Evolutionary conservation across 23 red algal genomes (phyloP), one percentile per base, ranked within the genome.

Genomic region (Pyropia yezoensis): DNA sequence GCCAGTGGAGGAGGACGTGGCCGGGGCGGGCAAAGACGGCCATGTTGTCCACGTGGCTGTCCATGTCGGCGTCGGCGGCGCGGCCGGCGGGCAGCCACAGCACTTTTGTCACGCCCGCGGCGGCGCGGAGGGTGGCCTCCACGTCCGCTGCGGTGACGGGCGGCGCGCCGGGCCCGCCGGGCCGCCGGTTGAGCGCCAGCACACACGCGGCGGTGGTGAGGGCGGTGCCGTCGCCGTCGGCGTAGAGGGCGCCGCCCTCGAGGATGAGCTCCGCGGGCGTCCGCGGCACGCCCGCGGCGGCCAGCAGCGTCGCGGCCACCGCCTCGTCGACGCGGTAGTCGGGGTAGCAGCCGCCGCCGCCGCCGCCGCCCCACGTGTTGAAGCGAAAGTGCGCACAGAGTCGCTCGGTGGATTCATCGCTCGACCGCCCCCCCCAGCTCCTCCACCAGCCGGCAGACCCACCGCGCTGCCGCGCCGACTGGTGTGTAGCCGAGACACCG

Each of bases 181-280:
- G 26, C 22, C 59, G 45, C 12, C 69, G 33, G 59, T 74, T 74
- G 53, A 54, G 56, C 47, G 47, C 52, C 0, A 74, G 59, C 69
- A 74, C 18, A 16, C 69, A 74, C 54, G 55, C 22, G 13, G 23
- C 53, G 14, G 69, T 59, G 15, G 69, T 64, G 20, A 74, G 14
- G 19, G 27, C 22, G 20, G 69, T 74, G 54, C 69, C 69, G 23
- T 74, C 19, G 3, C 69, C 69, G 12, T 74, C 69, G 59, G 39
- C 19, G 14, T 22, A 57, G 0, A 74, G 19, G 4, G 69, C 69
- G 20, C 69, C 69, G 27, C 69, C 69, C 52, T 74, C 69, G 18
- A 74, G 47, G 22, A 63, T 51, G 25, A 74, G 22, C 55, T 3
- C 6, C 19, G 52, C 45, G 27, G n/a, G 55, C 8, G 49, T 49